phyloP scores from a whole-genome alignment of 306 rosid species.

The Potentilla sterilis region DNA sequence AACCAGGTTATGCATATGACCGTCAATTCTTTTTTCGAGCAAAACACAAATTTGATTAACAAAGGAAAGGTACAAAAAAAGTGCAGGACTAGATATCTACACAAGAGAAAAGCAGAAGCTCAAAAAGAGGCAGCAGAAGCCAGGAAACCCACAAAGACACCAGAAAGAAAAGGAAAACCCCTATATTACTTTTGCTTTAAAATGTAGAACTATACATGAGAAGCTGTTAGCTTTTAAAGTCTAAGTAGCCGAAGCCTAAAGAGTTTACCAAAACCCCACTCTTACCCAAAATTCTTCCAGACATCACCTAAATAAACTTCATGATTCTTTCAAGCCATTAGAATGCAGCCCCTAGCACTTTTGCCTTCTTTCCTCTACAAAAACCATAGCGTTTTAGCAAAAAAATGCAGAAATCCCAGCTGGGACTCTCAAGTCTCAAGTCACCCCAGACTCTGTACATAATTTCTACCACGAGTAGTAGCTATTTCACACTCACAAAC shows the following conservation, averaged over 20 bases:
- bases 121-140: not conserved
- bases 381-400: no score
- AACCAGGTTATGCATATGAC: constrained; percentile 24
- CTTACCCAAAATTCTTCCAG: not conserved
- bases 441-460: not conserved
- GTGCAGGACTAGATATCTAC: not conserved
- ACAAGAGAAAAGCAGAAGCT: not conserved
- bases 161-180: no score
- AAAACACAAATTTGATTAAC: not conserved
- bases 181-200: constrained; percentile 19
- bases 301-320: not conserved
- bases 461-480: not conserved
- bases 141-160: not conserved
- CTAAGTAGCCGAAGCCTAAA: not conserved
- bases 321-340: no score
- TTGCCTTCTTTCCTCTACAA: no score
- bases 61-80: not conserved
- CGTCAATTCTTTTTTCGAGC: not conserved
- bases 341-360: no score
- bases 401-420: not conserved
- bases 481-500: not conserved
- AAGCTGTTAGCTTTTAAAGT: no score
- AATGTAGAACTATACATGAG: no score
- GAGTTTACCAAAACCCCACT: not conserved
- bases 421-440: not conserved